phyloP scores from a whole-genome alignment of 2,329 filamentous ascomycete genomes.

The Diaporthe sp. region DNA sequence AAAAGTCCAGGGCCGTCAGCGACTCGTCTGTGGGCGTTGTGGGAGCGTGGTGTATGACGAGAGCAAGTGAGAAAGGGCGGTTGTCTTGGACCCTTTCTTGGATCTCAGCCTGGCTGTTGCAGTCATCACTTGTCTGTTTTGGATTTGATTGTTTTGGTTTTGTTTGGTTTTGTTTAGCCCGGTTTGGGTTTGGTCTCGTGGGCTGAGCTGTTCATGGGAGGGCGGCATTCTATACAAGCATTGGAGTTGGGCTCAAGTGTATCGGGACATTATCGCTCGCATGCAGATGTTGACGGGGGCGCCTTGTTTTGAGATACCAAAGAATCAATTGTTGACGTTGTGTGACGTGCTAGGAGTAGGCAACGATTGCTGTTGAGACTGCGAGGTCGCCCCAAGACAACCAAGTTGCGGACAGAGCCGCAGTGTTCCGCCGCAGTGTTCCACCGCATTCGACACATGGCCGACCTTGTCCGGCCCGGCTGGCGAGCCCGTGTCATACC shows the following conservation, averaged over 20 bases:
- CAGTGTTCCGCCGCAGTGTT: not conserved
- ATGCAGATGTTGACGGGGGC: constrained; percentile 4
- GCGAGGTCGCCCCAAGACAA: not conserved
- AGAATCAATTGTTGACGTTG: constrained; percentile 16
- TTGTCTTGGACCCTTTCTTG: not conserved
- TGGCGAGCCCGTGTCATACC: not conserved
- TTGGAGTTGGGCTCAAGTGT: constrained; percentile 14
- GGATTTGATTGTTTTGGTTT: constrained; percentile 1
- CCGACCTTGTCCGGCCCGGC: not conserved
- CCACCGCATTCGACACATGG: not conserved
- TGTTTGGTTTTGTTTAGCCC: not conserved
- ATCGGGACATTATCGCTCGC: not conserved
- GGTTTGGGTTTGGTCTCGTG: not conserved
- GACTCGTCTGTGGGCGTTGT: constrained; percentile 73
- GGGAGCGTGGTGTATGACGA: constrained; percentile 50
- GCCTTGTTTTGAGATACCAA: constrained; percentile 30
- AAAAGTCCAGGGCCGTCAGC: constrained; percentile 66
- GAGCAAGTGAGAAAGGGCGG: not conserved
- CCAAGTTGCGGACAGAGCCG: not conserved
- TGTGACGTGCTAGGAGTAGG: not conserved
- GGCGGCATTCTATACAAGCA: constrained; percentile 14
- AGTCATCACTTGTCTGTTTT: not conserved
- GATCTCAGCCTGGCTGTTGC: not conserved
- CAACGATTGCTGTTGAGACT: not conserved
- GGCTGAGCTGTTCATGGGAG: not conserved